Base-by-base conservation (phyloP, 2,329 filamentous ascomycete genomes). In the Incumbomyces delicatus region DNA sequence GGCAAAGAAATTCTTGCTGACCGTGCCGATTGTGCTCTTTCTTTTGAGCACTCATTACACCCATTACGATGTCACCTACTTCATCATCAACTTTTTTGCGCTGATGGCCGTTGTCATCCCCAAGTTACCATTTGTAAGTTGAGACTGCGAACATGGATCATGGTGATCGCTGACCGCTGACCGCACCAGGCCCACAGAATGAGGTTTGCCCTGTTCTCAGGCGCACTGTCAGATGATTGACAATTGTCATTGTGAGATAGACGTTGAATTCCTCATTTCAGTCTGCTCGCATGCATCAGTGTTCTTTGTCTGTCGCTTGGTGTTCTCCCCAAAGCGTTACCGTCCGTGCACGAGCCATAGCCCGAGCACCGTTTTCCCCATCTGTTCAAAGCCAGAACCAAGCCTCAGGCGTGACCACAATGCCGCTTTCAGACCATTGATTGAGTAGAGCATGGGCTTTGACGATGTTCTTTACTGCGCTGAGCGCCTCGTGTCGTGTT, bases 1-100 rank as follows among this genome's bases (percentile, higher is more conserved):
- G 3, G 87, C 92, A 56, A 98, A 98, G 76, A 98, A 98, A 69
- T 98, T 98, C 62, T 75, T 98, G 50, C 81, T 96, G 58, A 87
- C 84, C 60, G 90, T 96, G 30, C 92, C 92, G 33, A 94, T 98
- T 59, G 77, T 89, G 54, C 77, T 98, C 53, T 98, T 98, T 66
- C 77, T 98, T 47, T 75, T 96, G 60, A 96, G 90, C 76, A 98
- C 92, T 18, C 92, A 98, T 69, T 98, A 96, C 70, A 96, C 92
- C 39, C 90, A 96, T 69, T 98, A 96, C 73, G 90, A 95, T 68
- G 67, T 95, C 63, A 85, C 87, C 37, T 96, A 95, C 69, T 98
- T 98, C 63, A 87, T 85, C 59, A 92, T 98, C 71, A 98, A 98
- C 71, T 90, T 94, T 64, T 70, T 95, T 60, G 92, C 92, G 47